A percentile compares a stretch with the other conserved stretches of the same genome.
These are phyloP conservation scores for Clavulina sp. DNA, from an alignment of 768 basidiomycete species.

Conservation along the genomic window DNA sequence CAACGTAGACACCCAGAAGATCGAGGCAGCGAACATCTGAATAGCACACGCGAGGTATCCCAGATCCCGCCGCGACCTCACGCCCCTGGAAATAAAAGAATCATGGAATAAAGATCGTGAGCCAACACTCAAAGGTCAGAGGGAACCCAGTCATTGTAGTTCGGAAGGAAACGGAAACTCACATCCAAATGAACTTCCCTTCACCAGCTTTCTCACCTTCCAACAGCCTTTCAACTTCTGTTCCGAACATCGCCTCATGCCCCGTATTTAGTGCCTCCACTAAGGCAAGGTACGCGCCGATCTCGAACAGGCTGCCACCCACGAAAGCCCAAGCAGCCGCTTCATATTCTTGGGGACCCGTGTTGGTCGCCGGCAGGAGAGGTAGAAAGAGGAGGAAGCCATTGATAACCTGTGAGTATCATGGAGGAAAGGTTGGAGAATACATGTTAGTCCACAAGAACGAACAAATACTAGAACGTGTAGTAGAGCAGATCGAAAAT, in stretches of 20 bases:
- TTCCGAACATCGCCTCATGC: constrained; percentile 12
- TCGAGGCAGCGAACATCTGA: constrained; percentile 37
- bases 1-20: constrained; percentile 39
- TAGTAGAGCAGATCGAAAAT: not conserved
- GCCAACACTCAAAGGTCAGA: constrained; percentile 12
- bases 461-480: not conserved
- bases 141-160: constrained; percentile 15
- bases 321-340: constrained; percentile 32
- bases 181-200: not conserved
- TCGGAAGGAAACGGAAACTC: too few species aligned
- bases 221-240: not conserved
- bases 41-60: constrained; percentile 33
- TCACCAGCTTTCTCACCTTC: not conserved
- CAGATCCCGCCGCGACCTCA: constrained; percentile 25
- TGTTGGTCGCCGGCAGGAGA: constrained; percentile 15
- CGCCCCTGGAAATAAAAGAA: constrained; percentile 19
- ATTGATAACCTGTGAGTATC: constrained; percentile 20
- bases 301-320: constrained; percentile 43
- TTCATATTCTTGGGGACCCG: constrained; percentile 16
- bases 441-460: too few species aligned
- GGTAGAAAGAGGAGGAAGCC: constrained; percentile 39
- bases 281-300: constrained; percentile 35
- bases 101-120: too few species aligned
- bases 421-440: too few species aligned
- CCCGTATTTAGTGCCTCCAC: constrained; percentile 38